Conservation (phyloP, 2,329 filamentous ascomycete species). For the Arthrobotrys musiformis region DNA sequence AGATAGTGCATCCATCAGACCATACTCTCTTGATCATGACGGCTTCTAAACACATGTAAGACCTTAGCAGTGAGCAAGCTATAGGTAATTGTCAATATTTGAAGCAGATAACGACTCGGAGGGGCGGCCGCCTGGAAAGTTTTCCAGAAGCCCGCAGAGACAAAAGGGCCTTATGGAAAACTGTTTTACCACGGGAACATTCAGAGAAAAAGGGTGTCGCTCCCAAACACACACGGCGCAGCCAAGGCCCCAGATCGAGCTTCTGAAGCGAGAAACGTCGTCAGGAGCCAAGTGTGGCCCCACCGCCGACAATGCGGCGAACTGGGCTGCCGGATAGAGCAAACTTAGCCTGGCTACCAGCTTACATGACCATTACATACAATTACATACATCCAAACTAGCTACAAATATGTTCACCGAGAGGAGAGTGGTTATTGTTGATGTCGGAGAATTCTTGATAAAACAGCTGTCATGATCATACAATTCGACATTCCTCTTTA, state of each 20-base stretch:
- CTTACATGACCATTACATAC: background rate
- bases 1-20: conserved; percentile 21
- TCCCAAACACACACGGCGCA: conserved; percentile 55
- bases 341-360: conserved; percentile 26
- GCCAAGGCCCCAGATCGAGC: conserved; percentile 54
- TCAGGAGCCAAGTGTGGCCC: conserved; percentile 53
- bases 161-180: conserved; percentile 18
- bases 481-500: conserved; percentile 28
- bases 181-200: conserved; percentile 35
- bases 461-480: conserved; percentile 12
- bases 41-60: conserved; percentile 30
- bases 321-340: conserved; percentile 35
- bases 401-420: background rate
- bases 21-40: conserved; percentile 12
- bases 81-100: conserved; percentile 25
- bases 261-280: conserved; percentile 56
- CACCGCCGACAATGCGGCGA: conserved; percentile 54
- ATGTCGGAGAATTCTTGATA: conserved; percentile 30
- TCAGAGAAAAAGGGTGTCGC: conserved; percentile 38
- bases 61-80: conserved; percentile 17
- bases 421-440: conserved; percentile 8
- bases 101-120: conserved; percentile 46
- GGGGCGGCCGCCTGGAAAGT: conserved; percentile 18
- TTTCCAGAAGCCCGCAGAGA: conserved; percentile 18
- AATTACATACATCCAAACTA: no score